Base-by-base conservation (phyloP, 768 basidiomycete genomes). In the Collybia nuda region DNA sequence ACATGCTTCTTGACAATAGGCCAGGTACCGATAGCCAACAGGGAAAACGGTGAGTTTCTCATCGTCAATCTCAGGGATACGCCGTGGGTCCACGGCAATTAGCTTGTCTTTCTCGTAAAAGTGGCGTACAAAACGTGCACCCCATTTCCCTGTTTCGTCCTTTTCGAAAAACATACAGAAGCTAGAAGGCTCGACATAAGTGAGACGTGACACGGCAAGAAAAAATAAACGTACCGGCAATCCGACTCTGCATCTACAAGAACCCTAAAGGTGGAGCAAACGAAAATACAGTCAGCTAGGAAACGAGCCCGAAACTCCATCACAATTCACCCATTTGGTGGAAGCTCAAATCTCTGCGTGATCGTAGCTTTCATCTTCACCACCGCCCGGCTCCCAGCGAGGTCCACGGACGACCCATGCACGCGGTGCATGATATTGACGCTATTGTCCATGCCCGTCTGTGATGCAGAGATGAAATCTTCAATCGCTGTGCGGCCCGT, bases 301-400 rank as follows among this genome's bases (percentile, higher is more conserved):
- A 11, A 45, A 9, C 2, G 14, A 41, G 15, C 5, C 3, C 5
- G 14, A 14, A 35, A 21, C 6, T 19, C 17, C 7, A 11, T 32
- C 14, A 5, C 32, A 32, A 32, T 3, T 32, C 9, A 58, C 55
- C 40, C 44, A 40, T 57, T 42, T 11, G 59, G 59, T 4, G 59
- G 59, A 6, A 61, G 46, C 35, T 42, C 44, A 38, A 61, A 58
- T 9, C 59, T 48, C 46, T 61, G 59, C 6, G 57, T 58, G 18
- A 61, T 61, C 1, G 59, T 60, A 24, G 67, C 67, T 54, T 65
- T 63, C 65, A 67, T 69, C 56, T 64, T 67, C 40, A 70, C 67
- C 3, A 58, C 60, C 52, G 66, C 67, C 26, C 66, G 59, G 23
- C 52, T 60, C 48, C 64, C 69, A 8, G 64, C 60, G 40, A 67